Base-by-base conservation (phyloP, 306 rosid genomes). In the Ochetophila trinervis region DNA sequence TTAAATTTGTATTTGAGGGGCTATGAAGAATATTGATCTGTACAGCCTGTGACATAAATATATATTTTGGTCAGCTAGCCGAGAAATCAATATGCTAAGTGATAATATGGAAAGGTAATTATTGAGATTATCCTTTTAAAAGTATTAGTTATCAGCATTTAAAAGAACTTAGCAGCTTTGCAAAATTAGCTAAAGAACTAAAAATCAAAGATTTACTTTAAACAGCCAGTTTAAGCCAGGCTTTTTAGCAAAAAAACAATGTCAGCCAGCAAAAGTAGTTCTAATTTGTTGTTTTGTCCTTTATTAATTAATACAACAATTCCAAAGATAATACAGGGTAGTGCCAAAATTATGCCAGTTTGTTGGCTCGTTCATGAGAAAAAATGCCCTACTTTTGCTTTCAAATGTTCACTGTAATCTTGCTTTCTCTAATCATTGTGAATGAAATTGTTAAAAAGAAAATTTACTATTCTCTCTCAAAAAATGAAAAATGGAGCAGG, bases 401-500 rank as follows among this genome's bases (percentile, higher is more conserved):
- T 2, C 54, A 1, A 50, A 50, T 50, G 10, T 54, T 36, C 53
- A 9, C 34, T 45, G n/a, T 36, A 51, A 69, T 13, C 32, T 27
- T 27, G 36, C 17, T 56, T 21, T 51, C 24, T 9, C 27, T 51
- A 32, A 21, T 36, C 16, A 36, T 37, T 67, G 47, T 4, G 53
- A 42, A 51, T 45, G 72, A 68, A 57, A 47, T 49, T 54, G 16
- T 32, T n/a, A n/a, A 1, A 3, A 30, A n/a, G 3, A 17, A n/a
- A 50, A 27, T 8, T 66, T 20, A 37, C 35, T 24, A 13, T 67
- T 59, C 50, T 40, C 15, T 35, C 35, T 30, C 14, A 42, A 57
- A 23, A 53, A 32, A 35, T 67, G 5, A 19, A 47, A n/a, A 45
- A 35, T 66, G 73, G 23, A 70, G 54, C 93, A 87, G 96, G 96